Evolutionary conservation across 257 asterid species (phyloP), one percentile per base, ranked within the genome.

Genomic region (Primulina huaijiensis): DNA sequence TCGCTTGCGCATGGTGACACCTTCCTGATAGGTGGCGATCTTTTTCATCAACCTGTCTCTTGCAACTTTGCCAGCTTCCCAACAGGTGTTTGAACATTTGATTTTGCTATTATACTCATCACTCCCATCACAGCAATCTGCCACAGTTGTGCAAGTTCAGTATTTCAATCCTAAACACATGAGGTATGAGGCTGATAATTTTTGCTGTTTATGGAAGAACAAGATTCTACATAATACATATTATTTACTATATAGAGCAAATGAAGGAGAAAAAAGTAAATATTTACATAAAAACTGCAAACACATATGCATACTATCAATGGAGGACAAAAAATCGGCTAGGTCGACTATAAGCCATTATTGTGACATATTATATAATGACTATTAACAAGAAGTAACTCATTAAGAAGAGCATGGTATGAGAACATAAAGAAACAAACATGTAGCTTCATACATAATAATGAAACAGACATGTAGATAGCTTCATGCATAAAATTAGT

Each of bases 61-160:
- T 62, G 96, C 97, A 52, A 76, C 90, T 80, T 87, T 88, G 68
- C 99, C 99, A 73, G 90, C 90, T 81, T 91, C 96, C 97, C 99
- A 94, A 79, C 99, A 94, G 40, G 95, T 86, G 75, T 94, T 89
- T 50, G 80, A 75, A 83, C 99, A 94, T 83, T 85, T 84, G 37
- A 81, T 72, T 71, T 79, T 86, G 34, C 97, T 95, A 80, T 86
- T 92, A 77, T 94, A 83, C 87, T 94, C 99, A 72, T 93, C 99
- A 77, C 97, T 89, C 78, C 99, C 99, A 69, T 93, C 99, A 71
- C 99, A 93, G 74, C 99, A 93, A 87, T 93, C 99, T 93, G 95
- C 74, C 62, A 79, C 77, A 62, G 62, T 71, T 29, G 69, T 67
- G 75, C 65, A 69, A 76, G 62, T 65, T 77, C 72, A 63, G 27